These are phyloP conservation scores for Cyphellophora attinorum DNA, from an alignment of 2,329 filamentous ascomycete genomes.

Conservation along the genomic window DNA sequence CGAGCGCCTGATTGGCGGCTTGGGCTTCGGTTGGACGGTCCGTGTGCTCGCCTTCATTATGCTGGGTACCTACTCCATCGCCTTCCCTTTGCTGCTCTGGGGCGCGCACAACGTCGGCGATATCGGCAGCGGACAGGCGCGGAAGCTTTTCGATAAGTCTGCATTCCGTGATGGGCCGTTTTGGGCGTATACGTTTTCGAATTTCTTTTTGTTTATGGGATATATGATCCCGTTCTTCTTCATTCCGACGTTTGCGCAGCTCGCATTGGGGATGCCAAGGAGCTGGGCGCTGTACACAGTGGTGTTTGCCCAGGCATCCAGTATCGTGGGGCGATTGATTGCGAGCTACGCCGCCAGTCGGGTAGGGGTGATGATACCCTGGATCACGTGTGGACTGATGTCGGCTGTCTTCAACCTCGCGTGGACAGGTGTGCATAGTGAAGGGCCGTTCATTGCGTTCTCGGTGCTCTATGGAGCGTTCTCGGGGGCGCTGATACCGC, in stretches of 20 bases:
- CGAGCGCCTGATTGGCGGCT: constrained; percentile 32
- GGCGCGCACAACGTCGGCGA: constrained; percentile 21
- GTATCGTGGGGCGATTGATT: constrained; percentile 44
- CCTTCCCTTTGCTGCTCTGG: constrained; percentile 17
- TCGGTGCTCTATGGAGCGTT: constrained; percentile 46
- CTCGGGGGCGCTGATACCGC: constrained; percentile 50
- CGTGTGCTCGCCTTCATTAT: constrained; percentile 33
- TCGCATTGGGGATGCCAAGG: constrained; percentile 23
- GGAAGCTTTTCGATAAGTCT: constrained; percentile 33
- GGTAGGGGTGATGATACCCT: constrained; percentile 47
- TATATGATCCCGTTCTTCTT: constrained; percentile 40
- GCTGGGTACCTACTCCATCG: constrained; percentile 23
- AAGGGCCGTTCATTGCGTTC: constrained; percentile 47
- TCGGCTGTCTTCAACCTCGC: constrained; percentile 32
- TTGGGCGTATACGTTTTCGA: constrained; percentile 26
- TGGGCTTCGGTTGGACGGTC: constrained; percentile 40
- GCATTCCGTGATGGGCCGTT: constrained; percentile 38
- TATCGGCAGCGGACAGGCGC: constrained; percentile 26
- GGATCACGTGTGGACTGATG: constrained; percentile 34
- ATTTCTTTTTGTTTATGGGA: constrained; percentile 31
- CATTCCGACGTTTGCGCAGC: constrained; percentile 25
- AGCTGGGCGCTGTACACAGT: constrained; percentile 45
- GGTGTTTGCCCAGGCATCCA: constrained; percentile 51
- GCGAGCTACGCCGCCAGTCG: constrained; percentile 47
- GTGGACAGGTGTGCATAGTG: constrained; percentile 46